Percentiles rank a stretch among this genome's conserved stretches.
Conservation (phyloP, 2,329 filamentous ascomycete species). For the Neofusicoccum sp. region DNA sequence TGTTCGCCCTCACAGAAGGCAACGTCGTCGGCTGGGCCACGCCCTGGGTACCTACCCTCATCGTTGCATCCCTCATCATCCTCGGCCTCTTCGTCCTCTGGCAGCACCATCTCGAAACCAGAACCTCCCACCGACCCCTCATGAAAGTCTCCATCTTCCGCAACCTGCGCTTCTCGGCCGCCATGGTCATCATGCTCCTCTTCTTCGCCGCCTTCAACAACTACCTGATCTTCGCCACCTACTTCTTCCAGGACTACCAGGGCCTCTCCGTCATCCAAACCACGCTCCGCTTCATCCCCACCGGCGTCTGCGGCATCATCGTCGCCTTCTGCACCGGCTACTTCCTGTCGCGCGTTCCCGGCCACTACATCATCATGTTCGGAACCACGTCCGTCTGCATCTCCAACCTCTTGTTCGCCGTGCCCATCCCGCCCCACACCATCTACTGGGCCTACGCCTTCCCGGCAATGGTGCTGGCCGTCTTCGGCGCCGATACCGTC, state of each 20-base stretch:
- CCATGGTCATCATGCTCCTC: constrained; percentile 60
- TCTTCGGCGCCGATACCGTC: constrained; percentile 63
- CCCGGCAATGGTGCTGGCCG: constrained; percentile 61
- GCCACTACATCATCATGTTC: constrained; percentile 55
- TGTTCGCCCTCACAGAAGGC: constrained; percentile 65
- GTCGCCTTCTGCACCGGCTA: constrained; percentile 55
- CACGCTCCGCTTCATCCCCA: constrained; percentile 66
- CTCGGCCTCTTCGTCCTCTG: constrained; percentile 56
- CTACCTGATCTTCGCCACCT: constrained; percentile 63
- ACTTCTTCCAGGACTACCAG: constrained; percentile 65
- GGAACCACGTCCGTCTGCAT: constrained; percentile 56
- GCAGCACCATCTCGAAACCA: constrained; percentile 57
- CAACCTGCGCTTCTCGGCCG: constrained; percentile 57
- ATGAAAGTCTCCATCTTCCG: constrained; percentile 63
- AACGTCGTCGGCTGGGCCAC: constrained; percentile 64
- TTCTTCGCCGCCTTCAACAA: constrained; percentile 66
- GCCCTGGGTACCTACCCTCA: constrained; percentile 57
- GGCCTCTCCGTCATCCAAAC: constrained; percentile 59
- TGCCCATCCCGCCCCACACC: constrained; percentile 58
- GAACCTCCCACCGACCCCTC: constrained; percentile 50
- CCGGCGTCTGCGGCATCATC: constrained; percentile 56
- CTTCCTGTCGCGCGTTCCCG: constrained; percentile 55
- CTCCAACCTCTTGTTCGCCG: constrained; percentile 60
- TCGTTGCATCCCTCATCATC: constrained; percentile 56
- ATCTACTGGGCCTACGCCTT: constrained; percentile 65